phyloP scores from a whole-genome alignment of 2,329 filamentous ascomycete genomes.

The Colletotrichum camelliae region DNA sequence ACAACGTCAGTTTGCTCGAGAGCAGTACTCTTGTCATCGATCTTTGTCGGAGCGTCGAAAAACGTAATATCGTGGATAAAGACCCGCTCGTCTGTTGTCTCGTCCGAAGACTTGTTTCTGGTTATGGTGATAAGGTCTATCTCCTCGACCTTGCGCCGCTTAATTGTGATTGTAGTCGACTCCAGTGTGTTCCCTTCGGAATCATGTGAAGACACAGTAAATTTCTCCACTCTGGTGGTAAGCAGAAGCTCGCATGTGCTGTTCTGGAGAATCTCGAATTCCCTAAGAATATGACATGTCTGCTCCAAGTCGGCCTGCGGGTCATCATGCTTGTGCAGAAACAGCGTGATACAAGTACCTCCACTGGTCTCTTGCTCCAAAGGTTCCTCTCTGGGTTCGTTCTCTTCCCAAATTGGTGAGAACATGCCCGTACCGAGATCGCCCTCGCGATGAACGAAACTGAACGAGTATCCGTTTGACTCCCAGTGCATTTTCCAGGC shows the following conservation, averaged over 20 bases:
- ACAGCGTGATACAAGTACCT: constrained; percentile 40
- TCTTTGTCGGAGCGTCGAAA: not conserved
- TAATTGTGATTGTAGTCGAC: not conserved
- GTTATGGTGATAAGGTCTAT: not conserved
- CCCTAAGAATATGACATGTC: constrained; percentile 30
- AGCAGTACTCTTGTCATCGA: not conserved
- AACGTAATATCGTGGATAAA: not conserved
- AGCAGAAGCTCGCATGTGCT: constrained; percentile 43
- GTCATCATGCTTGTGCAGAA: constrained; percentile 33
- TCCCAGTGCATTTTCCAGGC: constrained; percentile 48
- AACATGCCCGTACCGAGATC: constrained; percentile 58
- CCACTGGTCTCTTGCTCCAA: not conserved
- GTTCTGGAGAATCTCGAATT: constrained; percentile 43
- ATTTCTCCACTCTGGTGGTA: constrained; percentile 23
- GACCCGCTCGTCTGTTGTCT: not conserved
- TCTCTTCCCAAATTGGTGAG: constrained; percentile 44
- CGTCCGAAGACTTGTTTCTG: not conserved
- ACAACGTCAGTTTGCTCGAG: not conserved
- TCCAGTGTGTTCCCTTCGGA: not conserved
- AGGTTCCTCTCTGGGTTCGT: constrained; percentile 28
- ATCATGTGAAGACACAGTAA: not conserved
- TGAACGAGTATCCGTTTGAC: constrained; percentile 50
- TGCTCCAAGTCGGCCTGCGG: constrained; percentile 12
- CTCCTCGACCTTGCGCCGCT: not conserved
- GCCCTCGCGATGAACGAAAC: constrained; percentile 41